Percentiles rank a stretch among this genome's conserved stretches.
These are phyloP conservation scores for Telopea speciosissima DNA, from an alignment of 177 flowering plant genomes.

Conservation along the genomic window DNA sequence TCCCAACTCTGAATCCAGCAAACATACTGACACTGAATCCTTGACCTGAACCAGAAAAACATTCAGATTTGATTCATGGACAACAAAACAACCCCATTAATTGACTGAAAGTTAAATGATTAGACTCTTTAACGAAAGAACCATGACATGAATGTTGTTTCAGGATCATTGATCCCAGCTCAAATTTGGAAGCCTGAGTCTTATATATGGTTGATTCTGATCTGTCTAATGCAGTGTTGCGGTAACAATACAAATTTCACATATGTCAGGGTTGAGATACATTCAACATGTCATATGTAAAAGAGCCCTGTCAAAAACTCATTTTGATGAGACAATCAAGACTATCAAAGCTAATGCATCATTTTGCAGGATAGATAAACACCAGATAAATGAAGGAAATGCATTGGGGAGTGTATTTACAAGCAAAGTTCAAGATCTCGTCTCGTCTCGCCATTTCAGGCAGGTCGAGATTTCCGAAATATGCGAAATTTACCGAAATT, in stretches of 20 bases:
- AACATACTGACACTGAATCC: constrained; percentile 45
- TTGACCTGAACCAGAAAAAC: constrained; percentile 22
- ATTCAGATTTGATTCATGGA: constrained; percentile 2
- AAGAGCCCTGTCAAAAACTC: not conserved
- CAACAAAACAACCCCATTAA: too few species aligned
- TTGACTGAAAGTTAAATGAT: not conserved
- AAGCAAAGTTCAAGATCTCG: too few species aligned
- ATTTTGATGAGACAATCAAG: not conserved
- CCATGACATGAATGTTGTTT: not conserved
- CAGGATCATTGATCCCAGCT: not conserved
- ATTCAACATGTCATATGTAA: not conserved
- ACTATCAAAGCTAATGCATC: not conserved
- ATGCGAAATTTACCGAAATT: too few species aligned
- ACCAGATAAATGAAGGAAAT: too few species aligned
- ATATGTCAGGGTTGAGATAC: not conserved
- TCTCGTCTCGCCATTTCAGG: too few species aligned
- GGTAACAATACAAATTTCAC: not conserved
- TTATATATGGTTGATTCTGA: not conserved
- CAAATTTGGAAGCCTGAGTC: not conserved
- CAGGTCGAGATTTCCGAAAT: too few species aligned
- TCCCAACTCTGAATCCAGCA: constrained; percentile 52
- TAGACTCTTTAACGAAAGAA: not conserved
- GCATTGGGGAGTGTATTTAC: too few species aligned
- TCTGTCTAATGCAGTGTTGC: not conserved
- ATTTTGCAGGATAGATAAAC: not conserved